A percentile compares a stretch with the other conserved stretches of the same genome.
Evolutionary conservation across 805 yeast genomes (phyloP).

Genomic region (Barnettozyma sucrosica): DNA sequence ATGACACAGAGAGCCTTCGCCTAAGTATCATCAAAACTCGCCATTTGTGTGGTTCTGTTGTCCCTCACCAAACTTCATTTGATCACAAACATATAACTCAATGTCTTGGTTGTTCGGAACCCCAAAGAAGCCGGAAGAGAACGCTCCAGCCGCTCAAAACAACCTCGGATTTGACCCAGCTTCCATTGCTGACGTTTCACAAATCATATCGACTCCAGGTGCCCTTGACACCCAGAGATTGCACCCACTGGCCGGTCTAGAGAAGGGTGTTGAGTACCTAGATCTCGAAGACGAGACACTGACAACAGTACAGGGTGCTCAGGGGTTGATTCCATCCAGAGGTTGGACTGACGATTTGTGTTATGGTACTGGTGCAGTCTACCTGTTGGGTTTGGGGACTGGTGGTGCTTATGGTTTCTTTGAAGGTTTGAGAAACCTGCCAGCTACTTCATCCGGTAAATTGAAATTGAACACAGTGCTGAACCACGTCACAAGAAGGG

Average conservation of each 20-base stretch:
- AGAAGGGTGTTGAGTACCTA: constrained; percentile 81
- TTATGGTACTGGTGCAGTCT: constrained; percentile 96
- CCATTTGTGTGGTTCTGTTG: neutral
- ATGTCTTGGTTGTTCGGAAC: constrained; percentile 29
- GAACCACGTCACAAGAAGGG: constrained; percentile 90
- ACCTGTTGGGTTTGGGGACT: constrained; percentile 74
- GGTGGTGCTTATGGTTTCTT: constrained; percentile 88
- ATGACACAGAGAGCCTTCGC: neutral
- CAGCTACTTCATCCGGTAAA: constrained; percentile 69
- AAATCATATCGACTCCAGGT: constrained; percentile 54
- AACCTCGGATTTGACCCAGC: constrained; percentile 57
- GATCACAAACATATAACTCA: neutral
- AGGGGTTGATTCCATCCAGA: constrained; percentile 90
- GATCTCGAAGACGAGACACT: constrained; percentile 84
- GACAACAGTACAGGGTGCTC: constrained; percentile 75
- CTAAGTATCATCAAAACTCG: neutral
- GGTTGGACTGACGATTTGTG: constrained; percentile 97
- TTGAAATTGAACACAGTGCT: constrained; percentile 83
- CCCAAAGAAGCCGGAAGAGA: constrained; percentile 22
- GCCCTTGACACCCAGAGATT: constrained; percentile 64
- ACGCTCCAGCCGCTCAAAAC: constrained; percentile 4
- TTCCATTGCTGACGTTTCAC: constrained; percentile 56
- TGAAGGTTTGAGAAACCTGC: constrained; percentile 79
- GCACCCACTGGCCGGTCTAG: constrained; percentile 91
- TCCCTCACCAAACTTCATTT: neutral